These are phyloP conservation scores for Rhizopus microsporus DNA, from an alignment of 371 early-diverging fungal species.

Conservation along the genomic window DNA sequence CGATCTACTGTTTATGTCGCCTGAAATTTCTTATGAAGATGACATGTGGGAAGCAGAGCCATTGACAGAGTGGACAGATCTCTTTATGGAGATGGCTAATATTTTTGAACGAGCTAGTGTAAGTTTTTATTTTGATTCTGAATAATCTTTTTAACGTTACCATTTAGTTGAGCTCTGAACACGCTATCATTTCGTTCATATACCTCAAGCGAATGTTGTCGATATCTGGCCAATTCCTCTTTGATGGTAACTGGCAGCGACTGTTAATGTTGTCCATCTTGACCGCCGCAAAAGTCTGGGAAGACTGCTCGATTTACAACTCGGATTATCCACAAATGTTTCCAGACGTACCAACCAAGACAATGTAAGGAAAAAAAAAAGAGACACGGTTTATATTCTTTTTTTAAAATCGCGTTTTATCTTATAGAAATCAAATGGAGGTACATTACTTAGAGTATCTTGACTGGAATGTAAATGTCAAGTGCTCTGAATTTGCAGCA, in stretches of 20 bases:
- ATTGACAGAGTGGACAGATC: slow-evolving; percentile 34
- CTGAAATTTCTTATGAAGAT: slow-evolving; percentile 4
- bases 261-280: slow-evolving; percentile 70
- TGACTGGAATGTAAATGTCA: slow-evolving; percentile 23
- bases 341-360: slow-evolving; percentile 44
- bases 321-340: slow-evolving; percentile 80
- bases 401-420: background rate
- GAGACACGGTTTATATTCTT: background rate
- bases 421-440: slow-evolving; percentile 21
- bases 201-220: slow-evolving; percentile 74
- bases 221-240: slow-evolving; percentile 60
- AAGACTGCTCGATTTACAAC: slow-evolving; percentile 88
- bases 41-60: slow-evolving; percentile 29
- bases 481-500: slow-evolving; percentile 18
- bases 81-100: slow-evolving; percentile 41
- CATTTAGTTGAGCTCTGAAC: slow-evolving; percentile 63
- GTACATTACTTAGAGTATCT: slow-evolving; percentile 17
- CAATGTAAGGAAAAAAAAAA: slow-evolving; percentile 24
- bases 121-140: slow-evolving; percentile 10
- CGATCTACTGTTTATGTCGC: slow-evolving; percentile 24
- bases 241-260: slow-evolving; percentile 74
- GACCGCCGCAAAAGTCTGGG: slow-evolving; percentile 84
- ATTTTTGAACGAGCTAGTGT: slow-evolving; percentile 60
- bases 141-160: background rate
- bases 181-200: slow-evolving; percentile 71